Evolutionary conservation across 345 rosid genomes (phyloP), one percentile per base, ranked within the genome.

Genomic region (Carallia pectinifolia): DNA sequence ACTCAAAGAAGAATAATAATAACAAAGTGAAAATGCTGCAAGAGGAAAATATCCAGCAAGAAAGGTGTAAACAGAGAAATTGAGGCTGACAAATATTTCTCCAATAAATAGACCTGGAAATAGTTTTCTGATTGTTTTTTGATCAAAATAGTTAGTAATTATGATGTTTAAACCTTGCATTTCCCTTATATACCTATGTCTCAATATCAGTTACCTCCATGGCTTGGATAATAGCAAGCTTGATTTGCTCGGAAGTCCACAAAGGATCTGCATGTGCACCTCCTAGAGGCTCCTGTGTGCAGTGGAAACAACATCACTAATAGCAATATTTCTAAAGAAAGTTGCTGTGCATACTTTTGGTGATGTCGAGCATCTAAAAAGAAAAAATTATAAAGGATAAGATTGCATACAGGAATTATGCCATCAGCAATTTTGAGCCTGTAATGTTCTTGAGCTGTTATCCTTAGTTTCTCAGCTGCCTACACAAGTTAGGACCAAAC

Each of bases 401-500:
- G 56, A 39, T 10, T 63, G 34, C 72, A 58, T 69, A 73, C 80
- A 16, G 74, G 80, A 54, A 79, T 79, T 18, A 79, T 53, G 67
- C 68, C 79, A 67, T 71, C 82, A 18, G 76, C 73, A 40, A 74
- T 64, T 74, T 79, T 59, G 61, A 67, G 67, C 76, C n/a, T 67
- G 68, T 68, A 79, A 71, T 71, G 76, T 56, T 75, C 82, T 71
- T 71, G 76, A 37, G 79, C 82, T 67, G 79, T 79, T 52, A 79
- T 74, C 73, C 62, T 74, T 33, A 79, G 70, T 34, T 74, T 79
- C 56, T 53, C 76, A 63, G 79, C 76, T 58, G 76, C 82, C 79
- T 74, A 52, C 34, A 53, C 7, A 52, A 71, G 39, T 59, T 37
- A 34, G 53, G 63, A 29, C 18, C 15, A 30, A 15, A 6, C 62